These are phyloP conservation scores for Hirsutella thompsonii DNA, from an alignment of 2,329 filamentous ascomycete genomes.

Conservation along the genomic window DNA sequence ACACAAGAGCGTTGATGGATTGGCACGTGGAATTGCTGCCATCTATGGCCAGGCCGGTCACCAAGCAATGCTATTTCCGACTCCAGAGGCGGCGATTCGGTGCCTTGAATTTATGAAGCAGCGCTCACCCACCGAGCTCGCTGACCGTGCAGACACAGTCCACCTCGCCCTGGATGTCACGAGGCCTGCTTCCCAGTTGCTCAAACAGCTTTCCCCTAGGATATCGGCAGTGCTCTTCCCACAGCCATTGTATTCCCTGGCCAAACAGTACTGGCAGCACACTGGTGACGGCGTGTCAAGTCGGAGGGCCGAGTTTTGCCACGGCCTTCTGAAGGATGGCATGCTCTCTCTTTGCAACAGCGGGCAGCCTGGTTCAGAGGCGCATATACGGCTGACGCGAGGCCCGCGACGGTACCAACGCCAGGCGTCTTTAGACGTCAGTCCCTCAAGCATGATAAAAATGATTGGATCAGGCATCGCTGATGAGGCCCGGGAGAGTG, in stretches of 20 bases:
- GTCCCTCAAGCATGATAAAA: conserved; percentile 5
- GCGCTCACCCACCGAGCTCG: conserved; percentile 39
- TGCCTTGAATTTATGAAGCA: conserved; percentile 62
- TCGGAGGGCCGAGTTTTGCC: conserved; percentile 80
- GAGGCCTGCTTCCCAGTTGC: conserved; percentile 34
- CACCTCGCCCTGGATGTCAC: conserved; percentile 50
- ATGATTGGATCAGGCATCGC: not conserved
- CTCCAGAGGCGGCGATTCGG: conserved; percentile 50
- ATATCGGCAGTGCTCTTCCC: conserved; percentile 63
- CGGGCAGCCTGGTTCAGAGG: conserved; percentile 12
- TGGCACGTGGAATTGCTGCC: conserved; percentile 55
- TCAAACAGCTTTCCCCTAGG: conserved; percentile 42
- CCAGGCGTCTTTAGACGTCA: conserved; percentile 25
- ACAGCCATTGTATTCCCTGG: conserved; percentile 50
- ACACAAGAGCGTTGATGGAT: conserved; percentile 65
- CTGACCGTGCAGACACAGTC: conserved; percentile 38
- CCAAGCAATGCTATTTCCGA: conserved; percentile 75
- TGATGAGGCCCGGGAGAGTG: conserved; percentile 44
- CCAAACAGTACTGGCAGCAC: conserved; percentile 98
- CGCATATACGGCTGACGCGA: conserved; percentile 35
- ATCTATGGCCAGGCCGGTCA: conserved; percentile 49
- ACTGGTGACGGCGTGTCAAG: conserved; percentile 87
- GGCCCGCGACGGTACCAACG: conserved; percentile 75
- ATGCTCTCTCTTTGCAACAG: conserved; percentile 29
- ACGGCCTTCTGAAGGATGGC: conserved; percentile 58